Evolutionary conservation across 192 early-diverging fungal species (phyloP), one percentile per base, ranked within the genome.

Genomic region (Coemansia sp.): DNA sequence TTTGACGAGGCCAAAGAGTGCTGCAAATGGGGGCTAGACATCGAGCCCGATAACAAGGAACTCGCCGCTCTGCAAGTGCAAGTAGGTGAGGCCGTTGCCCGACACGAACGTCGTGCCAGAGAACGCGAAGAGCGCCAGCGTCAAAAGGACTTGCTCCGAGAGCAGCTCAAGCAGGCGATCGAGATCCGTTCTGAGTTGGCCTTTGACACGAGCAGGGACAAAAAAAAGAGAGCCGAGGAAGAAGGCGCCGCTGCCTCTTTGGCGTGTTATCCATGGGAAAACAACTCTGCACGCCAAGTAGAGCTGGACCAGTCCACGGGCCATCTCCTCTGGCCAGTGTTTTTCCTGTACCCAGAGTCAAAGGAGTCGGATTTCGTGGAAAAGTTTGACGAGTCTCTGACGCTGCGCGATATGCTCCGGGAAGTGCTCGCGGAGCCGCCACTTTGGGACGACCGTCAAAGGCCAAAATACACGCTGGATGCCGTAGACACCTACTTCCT

Each of bases 281-380:
- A 60, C 52, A 56, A 67, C 35, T 68, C 62, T 4, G 69, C 68
- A 46, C 72, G 88, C 67, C 80, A 80, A 61, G 76, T 90, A 18
- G 57, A 82, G 39, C 66, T 93, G 43, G 83, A 88, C 53, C 55
- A 62, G 15, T 60, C 72, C 17, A 83, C 83, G 0, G 82, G 84
- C 18, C 82, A 79, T 18, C 65, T 99, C 12, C 77, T 84, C 8
- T 88, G 88, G 82, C 97, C 97, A 0, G 92, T 93, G 4, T 79
- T 93, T 29, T 93, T 99, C 56, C 71, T 97, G 67, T 99, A 99
- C 68, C 97, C 97, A 21, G 95, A 99, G 75, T 76, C 88, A 63
- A 88, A 88, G 58, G 86, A 98, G 61, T 90, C 89, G 3, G 97
- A 99, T 72, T 82, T 91, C 50, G 91, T 99, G 52, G 80, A 87